A percentile compares a stretch with the other conserved stretches of the same genome.
Conservation (phyloP, 2,329 filamentous ascomycete genomes). For the Capronia epimyces region DNA sequence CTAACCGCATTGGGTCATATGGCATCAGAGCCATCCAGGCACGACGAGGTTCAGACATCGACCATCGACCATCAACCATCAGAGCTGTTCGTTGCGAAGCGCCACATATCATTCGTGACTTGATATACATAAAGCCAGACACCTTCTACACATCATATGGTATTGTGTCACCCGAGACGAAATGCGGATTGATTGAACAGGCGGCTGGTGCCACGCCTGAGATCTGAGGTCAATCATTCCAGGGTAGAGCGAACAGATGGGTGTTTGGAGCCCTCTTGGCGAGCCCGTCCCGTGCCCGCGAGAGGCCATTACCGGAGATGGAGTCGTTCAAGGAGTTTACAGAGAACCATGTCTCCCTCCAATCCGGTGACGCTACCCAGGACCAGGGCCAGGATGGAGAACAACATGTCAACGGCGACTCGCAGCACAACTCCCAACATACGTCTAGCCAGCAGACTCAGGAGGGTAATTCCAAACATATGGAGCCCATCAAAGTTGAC, state of each 20-base stretch:
- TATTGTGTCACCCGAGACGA: neutral
- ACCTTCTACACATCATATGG: neutral
- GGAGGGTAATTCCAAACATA: neutral
- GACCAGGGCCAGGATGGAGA: constrained; percentile 10
- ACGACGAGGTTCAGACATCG: neutral
- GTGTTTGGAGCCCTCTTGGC: neutral
- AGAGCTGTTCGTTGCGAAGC: neutral
- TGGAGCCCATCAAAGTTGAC: constrained; percentile 8
- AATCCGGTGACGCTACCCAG: constrained; percentile 30
- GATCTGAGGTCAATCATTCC: neutral
- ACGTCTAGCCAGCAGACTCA: neutral
- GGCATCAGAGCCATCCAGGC: neutral
- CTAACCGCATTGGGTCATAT: constrained; percentile 8
- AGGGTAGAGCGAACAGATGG: neutral
- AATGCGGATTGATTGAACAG: neutral
- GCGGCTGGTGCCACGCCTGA: neutral
- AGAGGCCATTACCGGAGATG: constrained; percentile 4
- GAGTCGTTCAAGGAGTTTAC: constrained; percentile 23
- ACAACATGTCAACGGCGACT: neutral
- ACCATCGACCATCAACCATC: neutral
- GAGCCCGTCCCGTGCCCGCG: neutral
- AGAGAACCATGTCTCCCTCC: constrained; percentile 7
- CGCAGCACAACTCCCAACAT: neutral
- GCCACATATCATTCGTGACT: neutral
- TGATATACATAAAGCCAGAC: neutral